Conservation (phyloP, 1,139 yeast species). For the Kodamaea fungicola region DNA sequence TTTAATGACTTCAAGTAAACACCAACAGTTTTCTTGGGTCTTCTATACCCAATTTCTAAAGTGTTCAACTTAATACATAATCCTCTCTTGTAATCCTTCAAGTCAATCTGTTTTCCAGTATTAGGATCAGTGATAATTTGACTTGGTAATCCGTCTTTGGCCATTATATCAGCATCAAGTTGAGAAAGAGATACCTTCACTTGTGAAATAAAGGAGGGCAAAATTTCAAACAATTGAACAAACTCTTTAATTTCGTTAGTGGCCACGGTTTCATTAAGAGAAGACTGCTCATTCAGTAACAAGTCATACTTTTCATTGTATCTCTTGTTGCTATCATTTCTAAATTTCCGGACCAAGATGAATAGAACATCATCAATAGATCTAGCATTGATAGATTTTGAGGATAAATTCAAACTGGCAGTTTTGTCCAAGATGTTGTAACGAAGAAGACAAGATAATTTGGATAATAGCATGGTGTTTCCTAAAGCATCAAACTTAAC, state of each 20-base stretch:
- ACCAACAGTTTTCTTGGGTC: constrained; percentile 18
- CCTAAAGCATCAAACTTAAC: constrained; percentile 31
- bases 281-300: constrained; percentile 1
- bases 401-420: constrained; percentile 22
- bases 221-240: constrained; percentile 18
- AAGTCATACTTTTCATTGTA: constrained; percentile 16
- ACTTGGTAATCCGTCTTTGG: constrained; percentile 43
- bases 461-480: constrained; percentile 28
- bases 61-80: constrained; percentile 28
- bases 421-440: constrained; percentile 23
- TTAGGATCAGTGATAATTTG: constrained; percentile 24
- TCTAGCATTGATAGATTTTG: constrained; percentile 27
- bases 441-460: constrained; percentile 24
- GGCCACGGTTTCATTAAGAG: neutral
- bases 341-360: constrained; percentile 31
- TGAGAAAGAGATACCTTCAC: constrained; percentile 25
- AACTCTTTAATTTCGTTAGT: neutral
- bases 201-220: constrained; percentile 29
- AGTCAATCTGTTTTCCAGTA: constrained; percentile 26
- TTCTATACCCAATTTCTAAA: constrained; percentile 21
- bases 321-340: constrained; percentile 30
- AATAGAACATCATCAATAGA: constrained; percentile 41
- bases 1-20: constrained; percentile 22
- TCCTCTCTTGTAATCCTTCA: constrained; percentile 41
- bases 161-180: constrained; percentile 34